Conservation (phyloP, 169 alveolate genomes). For the Plasmodium berghei region DNA sequence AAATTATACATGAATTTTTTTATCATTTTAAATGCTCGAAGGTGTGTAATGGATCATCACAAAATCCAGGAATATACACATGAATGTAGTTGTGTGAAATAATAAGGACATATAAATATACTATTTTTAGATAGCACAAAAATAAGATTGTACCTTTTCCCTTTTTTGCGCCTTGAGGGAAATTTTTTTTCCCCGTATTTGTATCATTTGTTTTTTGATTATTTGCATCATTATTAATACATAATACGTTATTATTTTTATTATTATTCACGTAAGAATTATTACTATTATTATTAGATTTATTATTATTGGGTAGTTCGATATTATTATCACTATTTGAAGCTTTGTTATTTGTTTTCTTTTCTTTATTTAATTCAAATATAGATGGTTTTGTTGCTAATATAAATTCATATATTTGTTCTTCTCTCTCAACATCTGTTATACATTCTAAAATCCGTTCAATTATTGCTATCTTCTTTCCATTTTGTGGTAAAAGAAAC, state of each 20-base stretch:
- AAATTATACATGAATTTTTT: too few species aligned
- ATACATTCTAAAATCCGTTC: slow-evolving; percentile 73
- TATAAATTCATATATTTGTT: slow-evolving; percentile 63
- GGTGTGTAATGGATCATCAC: too few species aligned
- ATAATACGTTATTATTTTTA: neutral
- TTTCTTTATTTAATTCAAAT: slow-evolving; percentile 41
- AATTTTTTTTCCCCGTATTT: slow-evolving; percentile 17
- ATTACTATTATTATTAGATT: slow-evolving; percentile 1
- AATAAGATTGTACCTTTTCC: slow-evolving; percentile 37
- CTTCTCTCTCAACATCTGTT: slow-evolving; percentile 68
- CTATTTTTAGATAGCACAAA: neutral
- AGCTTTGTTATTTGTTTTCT: slow-evolving; percentile 7
- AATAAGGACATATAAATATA: neutral
- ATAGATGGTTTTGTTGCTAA: slow-evolving; percentile 61
- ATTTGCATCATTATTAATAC: slow-evolving; percentile 16
- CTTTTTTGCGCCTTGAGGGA: slow-evolving; percentile 17
- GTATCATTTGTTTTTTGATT: slow-evolving; percentile 15
- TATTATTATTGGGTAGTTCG: neutral
- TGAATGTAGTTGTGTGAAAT: neutral
- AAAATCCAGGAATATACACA: neutral
- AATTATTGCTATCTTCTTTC: slow-evolving; percentile 58
- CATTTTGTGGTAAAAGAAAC: slow-evolving; percentile 68
- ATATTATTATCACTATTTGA: slow-evolving; percentile 6
- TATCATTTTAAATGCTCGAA: too few species aligned
- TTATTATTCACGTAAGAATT: neutral